Percentiles rank a stretch among this genome's conserved stretches.
These are phyloP conservation scores for Saccharomycodes ludwigii DNA, from an alignment of 805 yeast species.

Conservation along the genomic window DNA sequence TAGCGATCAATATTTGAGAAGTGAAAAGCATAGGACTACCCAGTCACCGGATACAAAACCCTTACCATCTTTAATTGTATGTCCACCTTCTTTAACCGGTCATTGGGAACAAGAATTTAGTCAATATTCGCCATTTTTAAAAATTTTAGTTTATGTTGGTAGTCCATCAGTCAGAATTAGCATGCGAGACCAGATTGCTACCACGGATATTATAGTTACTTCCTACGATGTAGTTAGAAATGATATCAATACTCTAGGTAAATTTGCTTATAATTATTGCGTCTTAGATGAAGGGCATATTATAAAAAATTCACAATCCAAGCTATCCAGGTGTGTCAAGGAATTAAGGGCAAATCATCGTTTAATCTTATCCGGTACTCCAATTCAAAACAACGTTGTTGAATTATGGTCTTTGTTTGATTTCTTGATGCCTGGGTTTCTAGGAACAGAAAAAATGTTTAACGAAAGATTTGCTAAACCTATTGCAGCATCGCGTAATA, in stretches of 20 bases:
- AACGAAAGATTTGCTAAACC: slow-evolving; percentile 97
- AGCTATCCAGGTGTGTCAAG: slow-evolving; percentile 82
- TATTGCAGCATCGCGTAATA: slow-evolving; percentile 82
- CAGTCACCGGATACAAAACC: slow-evolving; percentile 53
- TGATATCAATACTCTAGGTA: slow-evolving; percentile 55
- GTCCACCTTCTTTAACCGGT: slow-evolving; percentile 97
- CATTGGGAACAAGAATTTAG: slow-evolving; percentile 96
- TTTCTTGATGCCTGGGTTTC: slow-evolving; percentile 95
- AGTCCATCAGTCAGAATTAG: slow-evolving; percentile 61
- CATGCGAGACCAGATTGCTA: slow-evolving; percentile 37
- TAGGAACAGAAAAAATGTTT: slow-evolving; percentile 89
- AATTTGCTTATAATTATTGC: slow-evolving; percentile 76
- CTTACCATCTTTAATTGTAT: slow-evolving; percentile 75
- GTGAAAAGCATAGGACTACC: slow-evolving; percentile 50
- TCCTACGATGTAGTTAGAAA: slow-evolving; percentile 95
- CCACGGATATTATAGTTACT: slow-evolving; percentile 79
- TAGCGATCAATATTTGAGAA: slow-evolving; percentile 84
- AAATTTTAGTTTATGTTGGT: slow-evolving; percentile 84
- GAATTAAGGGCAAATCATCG: slow-evolving; percentile 76
- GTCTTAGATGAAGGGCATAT: slow-evolving; percentile 97
- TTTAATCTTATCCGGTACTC: slow-evolving; percentile 88
- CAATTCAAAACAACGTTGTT: slow-evolving; percentile 92
- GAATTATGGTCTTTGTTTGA: slow-evolving; percentile 97
- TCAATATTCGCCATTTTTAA: slow-evolving; percentile 80
- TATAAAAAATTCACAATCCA: slow-evolving; percentile 82